Evolutionary conservation across 1,284 basidiomycete genomes (phyloP), one percentile per base, ranked within the genome.

Genomic region (Ganoderma meredithae): DNA sequence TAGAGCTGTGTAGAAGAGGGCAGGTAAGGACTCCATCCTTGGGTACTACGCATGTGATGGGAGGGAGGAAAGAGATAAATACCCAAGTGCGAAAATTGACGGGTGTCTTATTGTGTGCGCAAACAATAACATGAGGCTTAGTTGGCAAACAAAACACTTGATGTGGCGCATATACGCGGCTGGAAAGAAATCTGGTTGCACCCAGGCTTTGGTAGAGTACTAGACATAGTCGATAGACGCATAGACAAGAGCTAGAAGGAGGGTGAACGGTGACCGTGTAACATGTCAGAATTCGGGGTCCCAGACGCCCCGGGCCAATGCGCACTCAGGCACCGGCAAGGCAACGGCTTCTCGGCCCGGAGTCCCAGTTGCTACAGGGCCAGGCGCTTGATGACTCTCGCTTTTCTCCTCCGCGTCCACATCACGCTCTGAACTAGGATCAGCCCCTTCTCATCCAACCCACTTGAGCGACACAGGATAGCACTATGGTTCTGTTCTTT

Each of bases 401-500:
- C 31, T 33, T 55, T 55, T 55, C 52, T 55, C 52, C 52, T 1
- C 36, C 36, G 1, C 36, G 3, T 6, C 36, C 27, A 17, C 52
- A 25, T 25, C 47, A 3, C 25, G 47, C 27, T 27, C 13, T n/a
- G 47, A 25, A 49, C 47, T n/a, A 49, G 12, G 47, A 31, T 56
- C 31, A 31, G 27, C n/a, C 15, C 31, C 55, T 13, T 56, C 36
- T 19, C n/a, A 10, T 1, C 15, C 36, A n/a, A 56, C 36, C 15
- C 31, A 19, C 13, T 17, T 33, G n/a, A 10, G 36, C 19, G 6
- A n/a, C 31, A 15, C 8, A 55, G 5, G 19, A 1, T n/a, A 22
- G 7, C 33, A 52, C 39, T 12, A 73, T 73, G 72, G 72, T 73
- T 1, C 62, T 73, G 3, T 73, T 73, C 64, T 73, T 72, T 31